phyloP scores from a whole-genome alignment of 139 green algal genomes.

The Monoraphidium neglectum region DNA sequence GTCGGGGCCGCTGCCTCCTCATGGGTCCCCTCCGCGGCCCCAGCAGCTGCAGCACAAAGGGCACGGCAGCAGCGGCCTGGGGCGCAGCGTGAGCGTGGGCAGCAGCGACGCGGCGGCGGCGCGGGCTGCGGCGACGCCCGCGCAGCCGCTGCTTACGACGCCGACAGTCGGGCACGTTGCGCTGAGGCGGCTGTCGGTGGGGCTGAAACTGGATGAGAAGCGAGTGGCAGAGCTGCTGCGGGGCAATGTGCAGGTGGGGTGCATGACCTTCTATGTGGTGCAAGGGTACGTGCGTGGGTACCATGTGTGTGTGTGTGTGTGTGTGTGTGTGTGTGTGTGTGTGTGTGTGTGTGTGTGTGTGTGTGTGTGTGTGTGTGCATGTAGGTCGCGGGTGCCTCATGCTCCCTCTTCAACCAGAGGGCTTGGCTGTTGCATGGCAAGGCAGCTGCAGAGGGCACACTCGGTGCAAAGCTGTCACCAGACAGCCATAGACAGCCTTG shows the following conservation, averaged over 20 bases:
- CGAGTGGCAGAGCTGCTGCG: constrained; percentile 60
- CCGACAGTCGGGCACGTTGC: constrained; percentile 58
- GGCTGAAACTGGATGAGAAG: constrained; percentile 64
- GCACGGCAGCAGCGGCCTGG: constrained; percentile 4
- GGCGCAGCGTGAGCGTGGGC: neutral
- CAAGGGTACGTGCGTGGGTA: neutral
- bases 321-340: neutral
- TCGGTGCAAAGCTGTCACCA: no score
- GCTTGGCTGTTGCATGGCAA: no score
- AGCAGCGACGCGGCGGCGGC: neutral
- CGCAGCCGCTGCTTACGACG: constrained; percentile 39
- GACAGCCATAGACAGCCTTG: no score
- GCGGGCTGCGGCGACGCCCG: neutral
- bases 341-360: neutral
- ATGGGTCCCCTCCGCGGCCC: neutral
- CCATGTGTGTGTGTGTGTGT: neutral
- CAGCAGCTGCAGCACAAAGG: neutral
- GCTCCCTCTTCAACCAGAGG: no score
- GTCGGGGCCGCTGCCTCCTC: constrained; percentile 1
- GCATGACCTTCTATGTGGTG: neutral
- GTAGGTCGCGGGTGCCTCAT: no score
- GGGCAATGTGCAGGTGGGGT: neutral
- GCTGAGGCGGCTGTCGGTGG: constrained; percentile 56
- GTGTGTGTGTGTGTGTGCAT: no score
- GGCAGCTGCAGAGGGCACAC: no score